Conservation (phyloP, 2,329 filamentous ascomycete species). For the Fusarium albosuccineum region DNA sequence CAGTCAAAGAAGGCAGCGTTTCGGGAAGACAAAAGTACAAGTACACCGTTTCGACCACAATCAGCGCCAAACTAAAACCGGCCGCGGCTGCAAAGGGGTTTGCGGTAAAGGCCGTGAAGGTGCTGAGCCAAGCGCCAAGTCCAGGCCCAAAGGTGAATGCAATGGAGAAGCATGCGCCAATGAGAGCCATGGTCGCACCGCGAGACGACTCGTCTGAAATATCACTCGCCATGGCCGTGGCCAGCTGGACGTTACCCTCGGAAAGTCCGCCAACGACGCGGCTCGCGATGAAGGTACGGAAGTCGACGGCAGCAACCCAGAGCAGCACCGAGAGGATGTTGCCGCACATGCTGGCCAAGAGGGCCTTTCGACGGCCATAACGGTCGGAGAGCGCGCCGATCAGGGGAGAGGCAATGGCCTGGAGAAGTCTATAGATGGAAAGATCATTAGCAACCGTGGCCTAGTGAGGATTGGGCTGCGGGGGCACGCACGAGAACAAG, state of each 20-base stretch:
- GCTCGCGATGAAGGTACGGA: constrained; percentile 95
- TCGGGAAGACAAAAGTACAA: constrained; percentile 88
- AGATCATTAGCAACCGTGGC: constrained; percentile 12
- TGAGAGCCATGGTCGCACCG: constrained; percentile 93
- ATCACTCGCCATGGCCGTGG: constrained; percentile 95
- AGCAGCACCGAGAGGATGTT: constrained; percentile 94
- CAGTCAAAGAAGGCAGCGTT: constrained; percentile 76
- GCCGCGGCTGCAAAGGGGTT: constrained; percentile 97
- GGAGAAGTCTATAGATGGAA: constrained; percentile 74
- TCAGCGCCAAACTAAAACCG: constrained; percentile 85
- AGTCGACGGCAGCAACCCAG: constrained; percentile 94
- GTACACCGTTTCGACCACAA: constrained; percentile 89
- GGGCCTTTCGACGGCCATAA: constrained; percentile 86
- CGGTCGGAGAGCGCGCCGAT: constrained; percentile 91
- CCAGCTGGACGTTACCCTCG: constrained; percentile 96
- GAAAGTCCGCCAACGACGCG: constrained; percentile 92
- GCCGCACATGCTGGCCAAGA: constrained; percentile 91
- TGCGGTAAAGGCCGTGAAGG: constrained; percentile 79
- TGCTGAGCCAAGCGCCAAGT: constrained; percentile 87
- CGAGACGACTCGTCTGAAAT: constrained; percentile 88
- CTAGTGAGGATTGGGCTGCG: background rate
- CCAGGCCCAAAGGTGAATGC: constrained; percentile 97
- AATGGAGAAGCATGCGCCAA: constrained; percentile 96
- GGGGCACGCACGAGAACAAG: constrained; percentile 76
- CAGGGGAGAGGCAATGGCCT: constrained; percentile 90